Base-by-base conservation (phyloP, 768 basidiomycete species). In the Leccinum ochraceum region DNA sequence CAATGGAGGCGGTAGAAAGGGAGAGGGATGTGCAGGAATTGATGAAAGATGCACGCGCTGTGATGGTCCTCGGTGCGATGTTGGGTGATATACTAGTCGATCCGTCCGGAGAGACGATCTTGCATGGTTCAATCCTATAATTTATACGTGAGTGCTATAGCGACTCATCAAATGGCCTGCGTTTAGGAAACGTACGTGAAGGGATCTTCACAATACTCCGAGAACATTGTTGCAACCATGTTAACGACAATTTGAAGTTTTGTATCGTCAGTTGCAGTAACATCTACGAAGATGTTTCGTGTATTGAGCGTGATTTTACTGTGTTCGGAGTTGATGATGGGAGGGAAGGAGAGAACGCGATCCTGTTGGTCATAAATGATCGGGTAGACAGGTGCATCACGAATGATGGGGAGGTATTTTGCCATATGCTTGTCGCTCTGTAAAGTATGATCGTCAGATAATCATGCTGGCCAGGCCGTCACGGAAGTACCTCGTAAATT, bases 281-380 rank as follows among this genome's bases (percentile, higher is more conserved):
- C 86, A 75, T 99, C 97, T 66, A 99, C 91, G 79, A 98, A 98
- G 73, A 99, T 79, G 74, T 98, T 98, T 56, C 82, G 84, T 11
- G 97, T 98, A 71, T 94, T 88, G 63, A 97, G 79, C 0, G 92
- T 92, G 70, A 99, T 98, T 79, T 98, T 98, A 73, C 94, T 98
- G 76, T 93, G 92, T 65, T 97, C 90, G 4, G 94, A 95, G 76
- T 97, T 97, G 77, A 96, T 96, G 73, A 99, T 98, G 9, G 97
- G 97, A 42, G 97, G 97, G 89, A 98, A 95, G 20, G 94, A 95
- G 30, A 97, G 81, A 2, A 98, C 96, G 30, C 80, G 85, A 72
- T 93, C 92, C 60, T 89, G 80, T 10, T 84, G 81, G 74, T 98
- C 96, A 76, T 98, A 98, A 71, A 98, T 97, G 76, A 98, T 90